A percentile compares a stretch with the other conserved stretches of the same genome.
Conservation (phyloP, 75 land plant genomes). For the Gnetum montanum region DNA sequence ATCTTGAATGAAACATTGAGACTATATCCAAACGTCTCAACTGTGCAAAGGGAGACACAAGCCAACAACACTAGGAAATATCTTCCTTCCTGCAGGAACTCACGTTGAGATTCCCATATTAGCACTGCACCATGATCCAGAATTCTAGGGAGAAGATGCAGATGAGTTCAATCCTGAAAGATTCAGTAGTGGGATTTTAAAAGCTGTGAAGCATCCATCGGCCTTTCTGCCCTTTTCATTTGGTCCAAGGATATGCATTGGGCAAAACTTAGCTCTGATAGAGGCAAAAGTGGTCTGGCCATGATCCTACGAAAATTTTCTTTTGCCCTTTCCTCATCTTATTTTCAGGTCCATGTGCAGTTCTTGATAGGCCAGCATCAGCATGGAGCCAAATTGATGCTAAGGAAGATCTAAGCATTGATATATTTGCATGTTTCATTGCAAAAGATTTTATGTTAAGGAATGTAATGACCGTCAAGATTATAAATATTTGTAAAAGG, state of each 20-base stretch:
- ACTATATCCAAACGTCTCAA: slow-evolving; percentile 51
- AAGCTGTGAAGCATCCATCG: slow-evolving; percentile 26
- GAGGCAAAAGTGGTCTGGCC: slow-evolving; percentile 68
- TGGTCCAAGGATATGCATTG: slow-evolving; percentile 72
- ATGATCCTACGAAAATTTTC: slow-evolving; percentile 53
- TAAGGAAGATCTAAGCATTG: too few species aligned
- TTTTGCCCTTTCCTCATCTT: slow-evolving; percentile 50
- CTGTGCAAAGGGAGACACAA: slow-evolving; percentile 44
- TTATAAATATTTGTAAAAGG: too few species aligned
- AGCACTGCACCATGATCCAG: slow-evolving; percentile 56
- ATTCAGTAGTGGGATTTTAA: slow-evolving; percentile 32
- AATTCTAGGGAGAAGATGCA: slow-evolving; percentile 77
- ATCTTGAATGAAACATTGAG: slow-evolving; percentile 74
- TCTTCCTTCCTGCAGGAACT: slow-evolving; percentile 58
- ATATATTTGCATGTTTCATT: too few species aligned
- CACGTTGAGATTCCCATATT: slow-evolving; percentile 56
- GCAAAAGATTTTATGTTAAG: too few species aligned
- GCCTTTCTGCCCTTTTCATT: slow-evolving; percentile 60
- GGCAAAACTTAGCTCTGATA: slow-evolving; percentile 69
- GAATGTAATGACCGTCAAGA: too few species aligned
- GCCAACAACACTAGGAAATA: slow-evolving; percentile 53
- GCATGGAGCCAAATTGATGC: too few species aligned
- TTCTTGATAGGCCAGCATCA: too few species aligned
- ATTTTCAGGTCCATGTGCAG: slow-evolving; percentile 72
- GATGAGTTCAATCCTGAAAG: slow-evolving; percentile 77